A percentile compares a stretch with the other conserved stretches of the same genome.
phyloP scores from a whole-genome alignment of 2,329 filamentous ascomycete species.

The Alternaria rosae region DNA sequence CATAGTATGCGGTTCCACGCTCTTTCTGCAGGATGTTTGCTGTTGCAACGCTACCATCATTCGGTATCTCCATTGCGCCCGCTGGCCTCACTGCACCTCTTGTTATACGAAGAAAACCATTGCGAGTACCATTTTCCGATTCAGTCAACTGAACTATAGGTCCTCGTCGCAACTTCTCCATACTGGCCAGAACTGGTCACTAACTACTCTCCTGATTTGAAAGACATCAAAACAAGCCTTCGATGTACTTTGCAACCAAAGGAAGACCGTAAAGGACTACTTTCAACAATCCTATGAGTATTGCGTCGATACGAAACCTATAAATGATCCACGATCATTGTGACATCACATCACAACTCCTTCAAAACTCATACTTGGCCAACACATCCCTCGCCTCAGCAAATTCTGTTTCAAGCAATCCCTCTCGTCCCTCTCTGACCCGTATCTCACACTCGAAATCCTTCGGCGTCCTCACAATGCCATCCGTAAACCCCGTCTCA shows the following conservation, averaged over 20 bases:
- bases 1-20: not conserved
- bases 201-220: too few relatives aligned
- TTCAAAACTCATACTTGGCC: not conserved
- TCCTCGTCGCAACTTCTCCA: too few relatives aligned
- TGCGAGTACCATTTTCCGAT: too few relatives aligned
- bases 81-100: not conserved
- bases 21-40: not conserved
- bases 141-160: too few relatives aligned
- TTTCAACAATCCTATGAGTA: too few relatives aligned
- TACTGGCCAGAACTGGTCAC: too few relatives aligned
- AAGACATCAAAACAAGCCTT: too few relatives aligned
- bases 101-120: not conserved
- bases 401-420: not conserved
- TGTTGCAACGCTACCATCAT: not conserved
- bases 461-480: not conserved
- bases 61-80: not conserved
- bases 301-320: too few relatives aligned
- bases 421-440: not conserved
- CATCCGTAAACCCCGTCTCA: slow-evolving; percentile 1
- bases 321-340: too few relatives aligned
- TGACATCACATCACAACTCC: not conserved
- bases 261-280: too few relatives aligned
- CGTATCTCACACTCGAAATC: slow-evolving; percentile 1
- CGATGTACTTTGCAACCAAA: too few relatives aligned
- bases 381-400: not conserved